Evolutionary conservation across 768 basidiomycete species (phyloP).

Genomic region (Agaricus sinodeliciosus): DNA sequence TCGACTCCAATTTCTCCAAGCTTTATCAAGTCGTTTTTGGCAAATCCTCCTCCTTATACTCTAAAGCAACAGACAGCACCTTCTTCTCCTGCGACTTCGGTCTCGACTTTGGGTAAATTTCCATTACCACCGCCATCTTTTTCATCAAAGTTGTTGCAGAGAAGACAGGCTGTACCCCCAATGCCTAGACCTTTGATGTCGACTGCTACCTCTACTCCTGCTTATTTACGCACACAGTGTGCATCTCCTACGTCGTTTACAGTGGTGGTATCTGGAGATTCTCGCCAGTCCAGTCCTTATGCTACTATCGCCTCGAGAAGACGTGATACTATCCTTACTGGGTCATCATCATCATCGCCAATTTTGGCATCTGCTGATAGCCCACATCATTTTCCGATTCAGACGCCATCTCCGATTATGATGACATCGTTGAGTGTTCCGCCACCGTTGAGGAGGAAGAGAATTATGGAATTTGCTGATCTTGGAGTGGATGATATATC

Average conservation of each 20-base stretch:
- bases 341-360: background rate
- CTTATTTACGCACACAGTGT: background rate
- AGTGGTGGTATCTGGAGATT: background rate
- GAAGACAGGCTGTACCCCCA: slow-evolving; percentile 2
- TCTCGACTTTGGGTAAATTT: slow-evolving; percentile 6
- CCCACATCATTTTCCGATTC: background rate
- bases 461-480: too few species aligned
- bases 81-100: slow-evolving; percentile 1
- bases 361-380: background rate
- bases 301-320: too few species aligned
- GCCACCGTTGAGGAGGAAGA: too few species aligned
- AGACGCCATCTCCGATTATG: too few species aligned
- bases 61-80: background rate
- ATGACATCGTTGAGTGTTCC: too few species aligned
- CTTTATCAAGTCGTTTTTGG: background rate
- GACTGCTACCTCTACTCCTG: background rate
- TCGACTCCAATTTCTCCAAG: background rate
- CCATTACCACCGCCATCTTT: slow-evolving; percentile 8
- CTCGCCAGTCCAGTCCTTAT: too few species aligned
- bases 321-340: too few species aligned
- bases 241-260: background rate
- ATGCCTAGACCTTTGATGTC: slow-evolving; percentile 2
- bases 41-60: background rate
- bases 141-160: slow-evolving; percentile 2
- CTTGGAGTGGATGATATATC: too few species aligned